A percentile compares a stretch with the other conserved stretches of the same genome.
Evolutionary conservation across 345 rosid species (phyloP).

Genomic region (Dovyalis caffra): DNA sequence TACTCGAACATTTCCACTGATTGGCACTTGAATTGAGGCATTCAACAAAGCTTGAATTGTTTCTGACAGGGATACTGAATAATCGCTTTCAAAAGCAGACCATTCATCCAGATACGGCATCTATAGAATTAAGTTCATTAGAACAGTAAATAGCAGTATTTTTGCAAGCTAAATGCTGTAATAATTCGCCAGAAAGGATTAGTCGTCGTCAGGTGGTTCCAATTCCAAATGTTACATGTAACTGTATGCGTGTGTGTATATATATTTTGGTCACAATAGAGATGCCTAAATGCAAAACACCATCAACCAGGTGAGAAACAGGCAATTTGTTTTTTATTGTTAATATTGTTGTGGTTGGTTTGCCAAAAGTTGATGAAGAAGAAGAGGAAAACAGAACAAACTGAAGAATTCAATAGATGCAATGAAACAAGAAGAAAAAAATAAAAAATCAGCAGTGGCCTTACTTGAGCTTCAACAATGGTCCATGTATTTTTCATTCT

Average conservation of each 20-base stretch:
- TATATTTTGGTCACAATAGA: neutral
- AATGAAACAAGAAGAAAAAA: neutral
- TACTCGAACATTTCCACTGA: conserved; percentile 57
- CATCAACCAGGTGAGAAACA: neutral
- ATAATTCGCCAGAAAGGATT: too few relatives aligned
- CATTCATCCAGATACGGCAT: conserved; percentile 76
- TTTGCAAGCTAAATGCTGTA: neutral
- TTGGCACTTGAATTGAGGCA: conserved; percentile 59
- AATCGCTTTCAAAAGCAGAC: conserved; percentile 54
- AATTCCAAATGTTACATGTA: too few relatives aligned
- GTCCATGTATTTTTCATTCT: conserved; percentile 43
- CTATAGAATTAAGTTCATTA: conserved; percentile 31
- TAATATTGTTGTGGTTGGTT: too few relatives aligned
- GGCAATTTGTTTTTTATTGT: too few relatives aligned
- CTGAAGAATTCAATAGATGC: neutral
- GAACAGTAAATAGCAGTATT: neutral
- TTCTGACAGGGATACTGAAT: conserved; percentile 54
- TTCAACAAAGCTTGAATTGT: conserved; percentile 57
- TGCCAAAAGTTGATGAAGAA: too few relatives aligned
- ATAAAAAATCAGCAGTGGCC: conserved; percentile 1
- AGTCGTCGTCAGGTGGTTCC: too few relatives aligned
- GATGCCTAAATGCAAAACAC: neutral
- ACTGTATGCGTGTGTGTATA: too few relatives aligned
- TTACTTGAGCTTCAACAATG: conserved; percentile 72
- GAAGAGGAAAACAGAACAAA: too few relatives aligned